A percentile compares a stretch with the other conserved stretches of the same genome.
phyloP scores from a whole-genome alignment of 257 asterid genomes.

The Knoxia roxburghii region DNA sequence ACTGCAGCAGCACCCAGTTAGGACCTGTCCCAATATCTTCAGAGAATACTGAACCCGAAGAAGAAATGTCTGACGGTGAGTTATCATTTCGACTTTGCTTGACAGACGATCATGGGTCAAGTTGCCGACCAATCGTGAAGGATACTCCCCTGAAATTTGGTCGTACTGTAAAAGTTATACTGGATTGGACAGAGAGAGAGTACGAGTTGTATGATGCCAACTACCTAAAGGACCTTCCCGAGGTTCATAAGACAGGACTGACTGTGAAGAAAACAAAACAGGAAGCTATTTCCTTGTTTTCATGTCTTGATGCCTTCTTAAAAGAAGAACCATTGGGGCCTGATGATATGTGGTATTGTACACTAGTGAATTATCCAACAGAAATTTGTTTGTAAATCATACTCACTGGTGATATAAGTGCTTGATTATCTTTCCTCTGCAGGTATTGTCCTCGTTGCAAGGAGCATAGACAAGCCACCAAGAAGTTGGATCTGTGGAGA shows the following conservation, averaged over 20 bases:
- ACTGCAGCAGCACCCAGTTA: slow-evolving; percentile 27
- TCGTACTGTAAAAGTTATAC: slow-evolving; percentile 41
- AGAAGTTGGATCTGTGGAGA: slow-evolving; percentile 93
- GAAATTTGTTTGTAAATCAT: slow-evolving; percentile 14
- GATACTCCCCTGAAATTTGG: slow-evolving; percentile 52
- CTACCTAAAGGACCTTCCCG: slow-evolving; percentile 77
- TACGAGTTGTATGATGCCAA: slow-evolving; percentile 57
- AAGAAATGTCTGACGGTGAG: slow-evolving; percentile 44
- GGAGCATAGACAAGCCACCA: slow-evolving; percentile 92
- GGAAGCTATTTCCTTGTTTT: slow-evolving; percentile 85
- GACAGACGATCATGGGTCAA: slow-evolving; percentile 58
- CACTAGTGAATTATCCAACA: neutral
- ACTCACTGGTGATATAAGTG: neutral
- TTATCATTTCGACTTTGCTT: slow-evolving; percentile 61
- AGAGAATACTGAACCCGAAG: slow-evolving; percentile 35
- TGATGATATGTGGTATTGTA: slow-evolving; percentile 91
- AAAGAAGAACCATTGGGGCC: slow-evolving; percentile 98
- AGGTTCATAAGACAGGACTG: slow-evolving; percentile 67
- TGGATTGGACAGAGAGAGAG: slow-evolving; percentile 87
- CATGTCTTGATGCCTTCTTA: slow-evolving; percentile 88
- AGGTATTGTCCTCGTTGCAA: slow-evolving; percentile 97
- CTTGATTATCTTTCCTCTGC: slow-evolving; percentile 19
- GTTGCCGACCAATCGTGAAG: slow-evolving; percentile 58
- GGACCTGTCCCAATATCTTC: slow-evolving; percentile 29
- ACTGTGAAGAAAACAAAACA: slow-evolving; percentile 77